phyloP scores from a whole-genome alignment of 257 asterid species.

The Nicotiana knightiana region DNA sequence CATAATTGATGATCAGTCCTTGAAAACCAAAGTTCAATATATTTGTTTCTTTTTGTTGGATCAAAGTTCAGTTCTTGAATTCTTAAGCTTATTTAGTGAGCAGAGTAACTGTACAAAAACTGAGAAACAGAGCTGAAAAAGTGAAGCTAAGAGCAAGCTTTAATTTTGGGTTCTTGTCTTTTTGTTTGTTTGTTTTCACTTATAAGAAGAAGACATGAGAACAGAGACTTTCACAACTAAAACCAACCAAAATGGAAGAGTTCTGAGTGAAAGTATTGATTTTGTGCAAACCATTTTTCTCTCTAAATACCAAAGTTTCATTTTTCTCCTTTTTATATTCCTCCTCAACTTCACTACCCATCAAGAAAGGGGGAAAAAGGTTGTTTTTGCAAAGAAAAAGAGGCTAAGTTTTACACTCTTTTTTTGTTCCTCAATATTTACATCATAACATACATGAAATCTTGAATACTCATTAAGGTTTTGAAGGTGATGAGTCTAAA shows the following conservation, averaged over 20 bases:
- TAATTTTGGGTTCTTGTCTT: neutral
- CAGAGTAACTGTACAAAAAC: neutral
- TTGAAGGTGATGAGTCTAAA: constrained; percentile 12
- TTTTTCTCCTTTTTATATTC: constrained; percentile 29
- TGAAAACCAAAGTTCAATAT: constrained; percentile 12
- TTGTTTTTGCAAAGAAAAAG: neutral
- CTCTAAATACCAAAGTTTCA: constrained; percentile 38
- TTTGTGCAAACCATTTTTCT: constrained; percentile 32
- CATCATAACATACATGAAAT: constrained; percentile 23
- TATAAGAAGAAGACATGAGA: constrained; percentile 28
- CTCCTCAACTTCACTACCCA: constrained; percentile 52
- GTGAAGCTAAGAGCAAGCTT: neutral
- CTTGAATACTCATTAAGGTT: constrained; percentile 29
- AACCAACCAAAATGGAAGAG: constrained; percentile 40
- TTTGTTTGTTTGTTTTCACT: constrained; percentile 1
- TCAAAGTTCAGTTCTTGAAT: neutral
- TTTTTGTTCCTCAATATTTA: constrained; percentile 6
- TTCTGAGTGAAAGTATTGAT: constrained; percentile 41
- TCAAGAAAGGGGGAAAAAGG: constrained; percentile 11
- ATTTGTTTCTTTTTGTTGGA: constrained; percentile 14
- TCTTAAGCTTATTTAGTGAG: constrained; percentile 3
- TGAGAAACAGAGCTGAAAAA: constrained; percentile 9
- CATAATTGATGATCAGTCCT: constrained; percentile 35
- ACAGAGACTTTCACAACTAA: constrained; percentile 32
- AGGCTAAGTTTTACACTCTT: neutral